phyloP scores from a whole-genome alignment of 1,284 basidiomycete species.

The Trichosporon sp. region DNA sequence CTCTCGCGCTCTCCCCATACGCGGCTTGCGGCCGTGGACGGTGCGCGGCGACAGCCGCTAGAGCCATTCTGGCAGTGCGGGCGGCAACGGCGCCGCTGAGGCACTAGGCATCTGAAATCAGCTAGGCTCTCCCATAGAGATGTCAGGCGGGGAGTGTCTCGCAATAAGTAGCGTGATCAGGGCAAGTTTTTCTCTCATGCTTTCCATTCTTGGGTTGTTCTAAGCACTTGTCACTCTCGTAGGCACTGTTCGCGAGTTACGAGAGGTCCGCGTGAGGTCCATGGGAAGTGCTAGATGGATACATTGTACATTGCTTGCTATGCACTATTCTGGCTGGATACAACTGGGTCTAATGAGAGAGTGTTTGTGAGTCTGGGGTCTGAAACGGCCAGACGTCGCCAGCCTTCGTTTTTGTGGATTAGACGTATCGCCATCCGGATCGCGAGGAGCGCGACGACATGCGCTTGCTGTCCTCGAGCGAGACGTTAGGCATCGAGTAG shows the following conservation, averaged over 20 bases:
- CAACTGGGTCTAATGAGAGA: not conserved
- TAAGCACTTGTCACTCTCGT: not conserved
- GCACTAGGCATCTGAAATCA: not conserved
- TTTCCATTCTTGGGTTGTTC: not conserved
- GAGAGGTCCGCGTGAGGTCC: too few relatives aligned
- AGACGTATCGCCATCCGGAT: slow-evolving; percentile 4
- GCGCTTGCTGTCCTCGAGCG: slow-evolving; percentile 14
- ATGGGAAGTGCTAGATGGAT: not conserved
- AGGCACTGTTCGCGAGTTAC: not conserved
- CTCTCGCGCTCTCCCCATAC: too few relatives aligned
- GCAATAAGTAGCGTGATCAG: not conserved
- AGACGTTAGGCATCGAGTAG: slow-evolving; percentile 15
- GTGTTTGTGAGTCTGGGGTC: not conserved
- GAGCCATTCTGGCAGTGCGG: not conserved
- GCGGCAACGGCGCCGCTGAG: not conserved
- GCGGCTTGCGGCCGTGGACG: too few relatives aligned
- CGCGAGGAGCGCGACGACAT: not conserved
- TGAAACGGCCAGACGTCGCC: not conserved
- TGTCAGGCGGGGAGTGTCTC: not conserved
- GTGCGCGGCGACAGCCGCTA: too few relatives aligned
- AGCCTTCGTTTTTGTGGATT: not conserved
- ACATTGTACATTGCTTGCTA: not conserved
- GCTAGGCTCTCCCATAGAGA: not conserved
- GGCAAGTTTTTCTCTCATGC: not conserved
- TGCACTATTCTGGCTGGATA: not conserved